Conservation (phyloP, 2,329 filamentous ascomycete species). For the Trematosphaeria pertusa region DNA sequence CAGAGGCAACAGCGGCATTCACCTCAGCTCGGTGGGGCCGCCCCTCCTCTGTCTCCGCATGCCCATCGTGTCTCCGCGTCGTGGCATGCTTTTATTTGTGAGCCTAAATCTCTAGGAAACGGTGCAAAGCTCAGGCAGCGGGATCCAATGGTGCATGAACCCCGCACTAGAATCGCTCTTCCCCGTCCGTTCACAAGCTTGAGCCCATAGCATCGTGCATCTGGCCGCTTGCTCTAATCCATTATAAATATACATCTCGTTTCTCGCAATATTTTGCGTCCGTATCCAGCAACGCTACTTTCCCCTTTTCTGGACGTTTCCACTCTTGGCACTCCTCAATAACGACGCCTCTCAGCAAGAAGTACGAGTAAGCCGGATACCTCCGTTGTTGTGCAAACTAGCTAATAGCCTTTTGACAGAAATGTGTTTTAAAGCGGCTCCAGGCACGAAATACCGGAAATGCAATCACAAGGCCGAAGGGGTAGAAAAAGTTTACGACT, state of each 20-base stretch:
- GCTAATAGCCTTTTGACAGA: background rate
- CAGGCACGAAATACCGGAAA: background rate
- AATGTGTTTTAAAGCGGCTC: background rate
- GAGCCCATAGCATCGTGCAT: background rate
- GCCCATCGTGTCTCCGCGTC: no score
- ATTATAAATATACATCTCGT: background rate
- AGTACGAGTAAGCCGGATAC: background rate
- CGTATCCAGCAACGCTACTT: background rate
- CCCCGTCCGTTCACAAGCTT: background rate
- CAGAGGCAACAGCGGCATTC: no score
- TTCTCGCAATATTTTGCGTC: background rate
- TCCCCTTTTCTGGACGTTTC: background rate
- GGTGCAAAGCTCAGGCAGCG: no score
- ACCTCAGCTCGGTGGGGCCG: no score
- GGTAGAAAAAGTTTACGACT: background rate
- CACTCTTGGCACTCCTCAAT: background rate
- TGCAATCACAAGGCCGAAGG: background rate
- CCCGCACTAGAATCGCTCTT: no score
- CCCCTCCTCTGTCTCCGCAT: no score
- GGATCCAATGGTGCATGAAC: no score
- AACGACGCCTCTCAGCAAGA: background rate
- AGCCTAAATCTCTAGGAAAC: no score
- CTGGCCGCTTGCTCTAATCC: background rate
- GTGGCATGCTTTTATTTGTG: no score
- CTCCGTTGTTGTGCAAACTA: background rate